phyloP scores from a whole-genome alignment of 148 eudicot species.

The Camellia sinensis region DNA sequence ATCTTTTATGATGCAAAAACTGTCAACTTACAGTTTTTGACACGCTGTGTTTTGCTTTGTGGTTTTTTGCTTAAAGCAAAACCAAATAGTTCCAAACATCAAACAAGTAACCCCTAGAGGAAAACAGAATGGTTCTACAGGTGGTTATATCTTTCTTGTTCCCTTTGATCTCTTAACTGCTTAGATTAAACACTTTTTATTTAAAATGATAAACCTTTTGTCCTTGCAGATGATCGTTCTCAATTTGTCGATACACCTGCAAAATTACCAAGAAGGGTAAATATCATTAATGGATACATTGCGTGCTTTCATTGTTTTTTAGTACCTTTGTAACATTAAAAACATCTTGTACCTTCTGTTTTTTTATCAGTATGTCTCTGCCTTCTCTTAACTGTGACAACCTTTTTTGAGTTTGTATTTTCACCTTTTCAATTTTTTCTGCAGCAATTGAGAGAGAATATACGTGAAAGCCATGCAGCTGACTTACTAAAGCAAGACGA shows the following conservation, averaged over 20 bases:
- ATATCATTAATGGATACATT: slow-evolving; percentile 3
- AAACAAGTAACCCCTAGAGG: slow-evolving; percentile 41
- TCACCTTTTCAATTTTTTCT: slow-evolving; percentile 16
- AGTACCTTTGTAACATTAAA: slow-evolving; percentile 3
- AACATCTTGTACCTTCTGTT: not conserved
- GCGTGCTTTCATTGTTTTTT: slow-evolving; percentile 5
- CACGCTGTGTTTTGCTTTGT: slow-evolving; percentile 10
- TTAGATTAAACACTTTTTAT: not conserved
- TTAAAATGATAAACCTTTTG: not conserved
- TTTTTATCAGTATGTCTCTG: slow-evolving; percentile 2
- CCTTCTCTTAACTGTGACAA: not conserved
- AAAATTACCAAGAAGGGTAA: slow-evolving; percentile 72
- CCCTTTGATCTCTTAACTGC: slow-evolving; percentile 8
- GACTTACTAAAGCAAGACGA: slow-evolving; percentile 76
- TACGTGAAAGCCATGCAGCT: slow-evolving; percentile 81
- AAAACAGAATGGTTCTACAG: slow-evolving; percentile 44
- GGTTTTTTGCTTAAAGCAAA: slow-evolving; percentile 34
- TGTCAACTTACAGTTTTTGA: slow-evolving; percentile 16
- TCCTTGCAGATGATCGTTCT: slow-evolving; percentile 49
- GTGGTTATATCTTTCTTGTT: slow-evolving; percentile 27
- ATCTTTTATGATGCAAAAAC: not conserved
- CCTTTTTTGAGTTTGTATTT: not conserved
- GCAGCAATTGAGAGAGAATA: slow-evolving; percentile 76
- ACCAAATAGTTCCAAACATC: slow-evolving; percentile 31
- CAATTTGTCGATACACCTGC: slow-evolving; percentile 60